Evolutionary conservation across 2,329 filamentous ascomycete species (phyloP), one percentile per base, ranked within the genome.

Genomic region (Tolypocladium inflatum): DNA sequence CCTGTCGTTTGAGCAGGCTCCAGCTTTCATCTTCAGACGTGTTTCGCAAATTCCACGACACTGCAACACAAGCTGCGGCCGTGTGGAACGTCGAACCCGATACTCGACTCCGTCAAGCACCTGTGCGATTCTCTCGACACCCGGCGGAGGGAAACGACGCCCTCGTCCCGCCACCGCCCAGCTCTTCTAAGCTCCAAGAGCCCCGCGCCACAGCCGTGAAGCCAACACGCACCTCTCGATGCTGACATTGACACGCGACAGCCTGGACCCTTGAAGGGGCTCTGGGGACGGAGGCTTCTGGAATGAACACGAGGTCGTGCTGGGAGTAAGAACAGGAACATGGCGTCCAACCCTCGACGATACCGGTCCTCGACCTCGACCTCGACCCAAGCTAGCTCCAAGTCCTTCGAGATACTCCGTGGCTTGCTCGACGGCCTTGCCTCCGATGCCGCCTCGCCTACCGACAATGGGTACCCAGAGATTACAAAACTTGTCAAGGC

Each of bases 301-400:
- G 59, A 56, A 59, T 61, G 57, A 58, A n/a, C 21, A 43, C 37
- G 8, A 38, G 21, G 23, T n/a, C 33, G 39, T 15, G n/a, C n/a
- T n/a, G 30, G 67, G 67, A 64, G 67, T 67, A 65, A 68, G 41
- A 58, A 57, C n/a, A 53, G 33, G n/a, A 60, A 30, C 68, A 83
- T 84, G 78, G 76, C 80, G 61, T 70, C 75, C 59, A 76, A 76
- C 62, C 73, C 78, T 58, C 77, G 82, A 68, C 80, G 84, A 60
- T 84, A 85, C 67, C 82, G 85, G 63, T 85, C 85, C 60, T 86
- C 84, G 59, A 88, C 84, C 48, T 82, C 83, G 60, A 76, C 82
- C 60, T 87, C 84, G 50, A 77, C 82, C 60, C 86, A 84, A 48
- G 77, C 74, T 53, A 75, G 80, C 57, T 82, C 84, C 62, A 85